Evolutionary conservation across 768 basidiomycete species (phyloP).

Genomic region (Termitomyces sp.): DNA sequence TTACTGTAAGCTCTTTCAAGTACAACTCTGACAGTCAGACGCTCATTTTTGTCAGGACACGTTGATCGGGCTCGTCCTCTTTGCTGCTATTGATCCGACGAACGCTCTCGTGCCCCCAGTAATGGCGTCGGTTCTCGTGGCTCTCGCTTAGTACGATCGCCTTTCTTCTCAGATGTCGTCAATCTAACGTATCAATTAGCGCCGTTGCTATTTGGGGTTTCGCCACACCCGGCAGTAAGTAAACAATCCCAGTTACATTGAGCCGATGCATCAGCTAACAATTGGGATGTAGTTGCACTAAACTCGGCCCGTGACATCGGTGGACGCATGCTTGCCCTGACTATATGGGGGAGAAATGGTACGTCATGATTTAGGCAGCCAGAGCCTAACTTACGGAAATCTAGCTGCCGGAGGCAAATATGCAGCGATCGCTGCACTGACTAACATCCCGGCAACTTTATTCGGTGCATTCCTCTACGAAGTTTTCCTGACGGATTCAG

Average conservation of each 20-base stretch:
- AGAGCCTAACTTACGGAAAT: not conserved
- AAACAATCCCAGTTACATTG: not conserved
- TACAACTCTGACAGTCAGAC: not conserved
- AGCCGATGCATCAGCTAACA: not conserved
- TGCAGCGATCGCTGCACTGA: constrained; percentile 60
- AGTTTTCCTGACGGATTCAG: constrained; percentile 56
- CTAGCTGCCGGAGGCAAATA: constrained; percentile 52
- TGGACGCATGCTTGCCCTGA: constrained; percentile 56
- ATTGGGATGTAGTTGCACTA: constrained; percentile 43
- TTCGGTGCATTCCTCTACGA: constrained; percentile 55
- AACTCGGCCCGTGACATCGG: constrained; percentile 72
- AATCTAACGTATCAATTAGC: constrained; percentile 29
- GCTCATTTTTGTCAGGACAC: constrained; percentile 33
- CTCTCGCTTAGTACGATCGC: constrained; percentile 52
- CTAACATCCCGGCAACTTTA: constrained; percentile 64
- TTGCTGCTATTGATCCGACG: constrained; percentile 55
- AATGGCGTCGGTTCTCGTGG: constrained; percentile 49
- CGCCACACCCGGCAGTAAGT: constrained; percentile 45
- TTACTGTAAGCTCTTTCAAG: constrained; percentile 38
- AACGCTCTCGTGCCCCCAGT: constrained; percentile 56
- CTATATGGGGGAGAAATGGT: constrained; percentile 55
- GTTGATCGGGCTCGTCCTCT: constrained; percentile 49
- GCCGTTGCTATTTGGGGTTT: constrained; percentile 61
- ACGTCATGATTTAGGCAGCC: constrained; percentile 9
- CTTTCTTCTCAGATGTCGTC: not conserved